These are phyloP conservation scores for Blakeslea trispora DNA, from an alignment of 371 early-diverging fungal species.

Conservation along the genomic window DNA sequence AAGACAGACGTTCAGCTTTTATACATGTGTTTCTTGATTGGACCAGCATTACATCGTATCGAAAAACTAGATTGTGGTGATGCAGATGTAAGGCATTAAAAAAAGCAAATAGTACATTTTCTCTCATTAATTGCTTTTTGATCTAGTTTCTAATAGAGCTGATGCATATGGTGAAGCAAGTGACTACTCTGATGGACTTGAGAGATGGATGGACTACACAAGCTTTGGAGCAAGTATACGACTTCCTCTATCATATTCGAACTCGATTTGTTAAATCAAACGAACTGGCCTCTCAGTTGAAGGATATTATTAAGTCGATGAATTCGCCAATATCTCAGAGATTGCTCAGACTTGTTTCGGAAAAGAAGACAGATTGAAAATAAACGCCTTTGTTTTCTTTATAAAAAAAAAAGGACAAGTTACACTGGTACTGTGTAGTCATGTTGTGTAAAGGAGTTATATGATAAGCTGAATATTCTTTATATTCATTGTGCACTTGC, in stretches of 20 bases:
- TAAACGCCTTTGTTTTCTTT: neutral
- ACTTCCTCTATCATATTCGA: constrained; percentile 57
- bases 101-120: neutral
- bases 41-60: constrained; percentile 75
- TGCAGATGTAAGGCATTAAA: constrained; percentile 39
- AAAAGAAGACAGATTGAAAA: constrained; percentile 1
- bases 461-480: too few species aligned
- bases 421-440: too few species aligned
- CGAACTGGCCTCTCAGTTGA: constrained; percentile 40
- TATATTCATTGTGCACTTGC: too few species aligned
- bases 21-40: constrained; percentile 72
- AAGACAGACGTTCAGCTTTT: constrained; percentile 74
- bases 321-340: constrained; percentile 46
- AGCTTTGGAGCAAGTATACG: constrained; percentile 58
- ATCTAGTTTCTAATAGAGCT: constrained; percentile 48
- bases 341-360: constrained; percentile 38
- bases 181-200: constrained; percentile 49
- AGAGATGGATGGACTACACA: constrained; percentile 54
- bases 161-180: constrained; percentile 53
- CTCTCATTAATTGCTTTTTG: neutral
- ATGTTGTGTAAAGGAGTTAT: too few species aligned
- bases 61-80: constrained; percentile 55
- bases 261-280: constrained; percentile 47
- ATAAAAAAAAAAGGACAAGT: too few species aligned
- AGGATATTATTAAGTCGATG: constrained; percentile 52